Conservation (phyloP, 495 filamentous ascomycete species). For the Penicillium egyptiacum region DNA sequence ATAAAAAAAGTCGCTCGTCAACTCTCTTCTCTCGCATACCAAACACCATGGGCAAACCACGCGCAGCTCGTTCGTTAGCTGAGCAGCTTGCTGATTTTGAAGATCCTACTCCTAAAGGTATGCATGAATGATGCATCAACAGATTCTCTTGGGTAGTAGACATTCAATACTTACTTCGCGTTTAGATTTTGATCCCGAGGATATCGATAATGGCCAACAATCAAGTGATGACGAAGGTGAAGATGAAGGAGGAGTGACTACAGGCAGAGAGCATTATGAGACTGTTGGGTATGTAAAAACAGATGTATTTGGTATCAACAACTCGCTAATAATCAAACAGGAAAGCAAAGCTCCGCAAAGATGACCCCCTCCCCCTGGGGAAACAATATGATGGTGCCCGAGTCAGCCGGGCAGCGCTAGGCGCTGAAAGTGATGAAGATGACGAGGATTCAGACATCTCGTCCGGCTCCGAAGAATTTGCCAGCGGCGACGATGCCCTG, state of each 20-base stretch:
- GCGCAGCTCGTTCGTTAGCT: conserved; percentile 47
- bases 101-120: conserved; percentile 62
- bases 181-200: conserved; percentile 88
- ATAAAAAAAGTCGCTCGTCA: conserved; percentile 27
- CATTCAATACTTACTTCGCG: conserved; percentile 14
- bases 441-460: conserved; percentile 18
- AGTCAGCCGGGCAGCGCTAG: conserved; percentile 71
- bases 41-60: conserved; percentile 30
- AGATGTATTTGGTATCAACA: conserved; percentile 6
- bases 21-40: conserved; percentile 16
- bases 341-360: conserved; percentile 82
- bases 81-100: conserved; percentile 66
- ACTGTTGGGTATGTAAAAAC: conserved; percentile 62
- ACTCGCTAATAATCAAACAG: conserved; percentile 40
- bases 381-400: conserved; percentile 79
- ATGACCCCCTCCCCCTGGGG: conserved; percentile 59
- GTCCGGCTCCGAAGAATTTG: conserved; percentile 24
- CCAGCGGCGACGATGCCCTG: conserved; percentile 16
- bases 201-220: conserved; percentile 53
- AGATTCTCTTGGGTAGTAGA: background rate
- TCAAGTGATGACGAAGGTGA: conserved; percentile 55
- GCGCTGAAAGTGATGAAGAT: conserved; percentile 51
- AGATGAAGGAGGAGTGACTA: conserved; percentile 42
- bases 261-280: conserved; percentile 80
- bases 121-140: background rate